These are phyloP conservation scores for Taxawa tesnikishii DNA, from an alignment of 2,329 filamentous ascomycete genomes.

Conservation along the genomic window DNA sequence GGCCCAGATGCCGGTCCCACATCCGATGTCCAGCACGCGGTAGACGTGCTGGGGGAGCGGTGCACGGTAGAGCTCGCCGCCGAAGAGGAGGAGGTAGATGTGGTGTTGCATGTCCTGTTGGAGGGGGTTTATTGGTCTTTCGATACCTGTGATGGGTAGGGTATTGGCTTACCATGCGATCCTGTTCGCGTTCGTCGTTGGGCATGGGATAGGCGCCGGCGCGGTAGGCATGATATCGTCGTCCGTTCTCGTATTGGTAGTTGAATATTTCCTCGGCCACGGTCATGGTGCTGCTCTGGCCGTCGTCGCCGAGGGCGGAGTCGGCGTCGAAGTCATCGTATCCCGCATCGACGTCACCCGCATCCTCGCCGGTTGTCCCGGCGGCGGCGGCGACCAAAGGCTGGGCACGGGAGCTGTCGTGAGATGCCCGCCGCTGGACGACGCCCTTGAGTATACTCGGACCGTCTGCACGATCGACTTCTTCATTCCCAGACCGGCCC, in stretches of 20 bases:
- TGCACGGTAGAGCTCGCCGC: constrained; percentile 15
- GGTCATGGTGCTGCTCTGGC: constrained; percentile 2
- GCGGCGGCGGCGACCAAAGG: too few species aligned
- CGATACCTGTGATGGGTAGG: too few species aligned
- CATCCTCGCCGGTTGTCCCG: too few species aligned
- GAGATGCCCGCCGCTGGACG: background rate
- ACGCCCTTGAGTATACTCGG: too few species aligned
- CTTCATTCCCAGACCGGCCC: too few species aligned
- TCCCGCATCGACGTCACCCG: too few species aligned
- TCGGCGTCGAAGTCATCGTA: background rate
- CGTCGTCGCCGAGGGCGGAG: background rate
- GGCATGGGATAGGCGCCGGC: constrained; percentile 20
- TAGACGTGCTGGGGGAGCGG: constrained; percentile 13
- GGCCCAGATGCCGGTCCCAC: constrained; percentile 33
- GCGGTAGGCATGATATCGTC: constrained; percentile 22
- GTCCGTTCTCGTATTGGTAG: constrained; percentile 20
- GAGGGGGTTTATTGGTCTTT: too few species aligned
- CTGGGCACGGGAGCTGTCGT: too few species aligned
- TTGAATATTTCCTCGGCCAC: constrained; percentile 6
- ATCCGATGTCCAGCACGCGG: constrained; percentile 34
- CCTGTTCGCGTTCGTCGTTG: constrained; percentile 19
- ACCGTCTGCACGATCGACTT: too few species aligned
- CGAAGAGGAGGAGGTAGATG: constrained; percentile 23
- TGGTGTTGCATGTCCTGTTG: constrained; percentile 19
- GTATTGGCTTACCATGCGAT: too few species aligned